Evolutionary conservation across 2,329 filamentous ascomycete species (phyloP), one percentile per base, ranked within the genome.

Genomic region (Macrophomina tecta): DNA sequence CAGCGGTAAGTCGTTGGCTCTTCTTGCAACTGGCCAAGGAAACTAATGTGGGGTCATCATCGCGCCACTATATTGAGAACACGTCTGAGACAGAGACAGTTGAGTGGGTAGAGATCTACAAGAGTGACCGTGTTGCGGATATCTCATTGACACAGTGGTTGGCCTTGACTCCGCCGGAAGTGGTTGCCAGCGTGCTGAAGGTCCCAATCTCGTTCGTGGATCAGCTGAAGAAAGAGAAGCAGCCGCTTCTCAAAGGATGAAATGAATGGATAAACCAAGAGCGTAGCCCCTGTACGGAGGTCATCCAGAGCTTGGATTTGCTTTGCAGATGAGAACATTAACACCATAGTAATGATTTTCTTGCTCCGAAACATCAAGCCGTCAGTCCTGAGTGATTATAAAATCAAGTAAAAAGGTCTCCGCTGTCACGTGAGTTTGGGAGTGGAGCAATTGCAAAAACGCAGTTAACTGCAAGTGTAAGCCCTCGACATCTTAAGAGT

Each of bases 101-200:
- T 3, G 82, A 89, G 4, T 91, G 87, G 85, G 85, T 91, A 36
- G 89, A 91, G 74, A 85, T 91, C 18, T 91, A 90, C 81, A 90
- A 89, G 78, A 86, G 84, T 49, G 87, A 91, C 69, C 83, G 85
- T 2, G 87, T 91, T 1, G 86, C 85, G 0, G 89, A 91, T 72
- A 89, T 91, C 69, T 84, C 86, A 0, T 75, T 91, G 51, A 87
- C 86, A 0, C 89, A 91, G 75, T 92, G 89, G 89, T 80, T 92
- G 46, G 89, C 89, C 0, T 78, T 91, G 61, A 91, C 89, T 0
- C 89, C 89, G 0, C 80, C 85, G 0, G 85, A 88, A 56, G 83
- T 90, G 61, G 87, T 90, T 16, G 85, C 87, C 0, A 82, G 86
- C 75, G 83, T 84, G 2, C 79, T 90, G 14, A 89, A 88, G 71